These are phyloP conservation scores for Kwoniella sp. DNA, from an alignment of 768 basidiomycete genomes.

Conservation along the genomic window DNA sequence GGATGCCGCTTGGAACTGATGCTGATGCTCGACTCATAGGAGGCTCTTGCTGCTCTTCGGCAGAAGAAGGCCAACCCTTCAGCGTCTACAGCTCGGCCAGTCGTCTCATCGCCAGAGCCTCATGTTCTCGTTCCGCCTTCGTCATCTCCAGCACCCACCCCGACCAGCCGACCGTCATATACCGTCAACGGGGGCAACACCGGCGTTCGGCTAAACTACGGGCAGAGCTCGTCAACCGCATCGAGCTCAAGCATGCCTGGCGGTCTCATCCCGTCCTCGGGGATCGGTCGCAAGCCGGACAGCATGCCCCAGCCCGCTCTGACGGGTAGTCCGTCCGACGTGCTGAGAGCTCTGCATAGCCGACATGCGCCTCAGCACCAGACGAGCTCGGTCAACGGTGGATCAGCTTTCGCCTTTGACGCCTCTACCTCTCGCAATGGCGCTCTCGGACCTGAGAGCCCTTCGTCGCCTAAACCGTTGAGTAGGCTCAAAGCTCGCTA, in stretches of 20 bases:
- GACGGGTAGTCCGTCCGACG: slow-evolving; percentile 18
- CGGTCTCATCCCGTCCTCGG: slow-evolving; percentile 15
- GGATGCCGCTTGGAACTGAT: neutral
- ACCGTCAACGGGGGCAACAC: neutral
- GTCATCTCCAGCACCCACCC: slow-evolving; percentile 14
- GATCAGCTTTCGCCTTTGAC: slow-evolving; percentile 9
- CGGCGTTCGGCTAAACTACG: neutral
- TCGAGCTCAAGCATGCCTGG: neutral
- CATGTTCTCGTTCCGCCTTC: slow-evolving; percentile 18
- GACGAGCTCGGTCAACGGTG: neutral
- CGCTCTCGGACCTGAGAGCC: slow-evolving; percentile 6
- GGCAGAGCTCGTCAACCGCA: neutral
- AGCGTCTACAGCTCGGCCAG: neutral
- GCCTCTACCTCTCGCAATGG: slow-evolving; percentile 7
- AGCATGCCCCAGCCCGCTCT: slow-evolving; percentile 1
- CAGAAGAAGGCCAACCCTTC: slow-evolving; percentile 7
- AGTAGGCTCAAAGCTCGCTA: slow-evolving; percentile 30
- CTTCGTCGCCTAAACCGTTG: slow-evolving; percentile 26
- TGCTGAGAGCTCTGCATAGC: slow-evolving; percentile 14
- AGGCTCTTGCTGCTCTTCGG: slow-evolving; percentile 15
- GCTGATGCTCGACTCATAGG: neutral
- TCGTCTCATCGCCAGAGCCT: slow-evolving; percentile 14
- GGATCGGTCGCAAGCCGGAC: slow-evolving; percentile 3
- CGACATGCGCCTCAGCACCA: slow-evolving; percentile 9
- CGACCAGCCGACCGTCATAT: neutral